Evolutionary conservation across 1,284 basidiomycete species (phyloP).

Genomic region (Trametes sp.): DNA sequence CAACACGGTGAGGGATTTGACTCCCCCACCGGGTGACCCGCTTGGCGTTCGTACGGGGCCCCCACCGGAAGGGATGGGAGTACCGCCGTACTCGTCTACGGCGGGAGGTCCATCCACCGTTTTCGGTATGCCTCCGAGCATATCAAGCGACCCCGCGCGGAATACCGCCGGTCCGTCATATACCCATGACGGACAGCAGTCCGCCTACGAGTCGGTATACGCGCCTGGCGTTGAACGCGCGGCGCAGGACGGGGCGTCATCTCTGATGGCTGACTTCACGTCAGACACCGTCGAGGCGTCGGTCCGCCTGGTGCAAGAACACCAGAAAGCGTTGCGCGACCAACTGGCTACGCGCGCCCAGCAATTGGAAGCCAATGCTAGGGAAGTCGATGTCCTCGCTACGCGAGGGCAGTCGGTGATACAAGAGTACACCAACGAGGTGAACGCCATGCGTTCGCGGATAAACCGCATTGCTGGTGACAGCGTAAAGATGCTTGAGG

Average conservation of each 20-base stretch:
- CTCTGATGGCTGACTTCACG: too few relatives aligned
- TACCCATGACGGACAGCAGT: too few relatives aligned
- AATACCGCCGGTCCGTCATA: too few relatives aligned
- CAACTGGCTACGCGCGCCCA: neutral
- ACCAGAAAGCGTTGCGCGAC: neutral
- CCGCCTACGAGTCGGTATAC: neutral
- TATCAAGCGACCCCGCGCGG: neutral
- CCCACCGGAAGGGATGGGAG: too few relatives aligned
- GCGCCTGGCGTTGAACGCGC: too few relatives aligned
- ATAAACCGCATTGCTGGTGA: neutral
- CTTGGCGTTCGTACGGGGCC: neutral
- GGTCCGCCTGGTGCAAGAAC: too few relatives aligned
- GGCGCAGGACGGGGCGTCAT: too few relatives aligned
- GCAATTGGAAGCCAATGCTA: neutral
- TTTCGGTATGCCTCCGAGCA: neutral
- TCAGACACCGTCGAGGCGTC: too few relatives aligned
- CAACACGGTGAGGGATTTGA: neutral
- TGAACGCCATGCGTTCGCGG: neutral
- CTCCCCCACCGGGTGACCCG: neutral
- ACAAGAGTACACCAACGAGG: neutral
- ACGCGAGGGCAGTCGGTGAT: neutral
- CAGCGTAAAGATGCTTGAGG: neutral
- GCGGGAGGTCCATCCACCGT: too few relatives aligned
- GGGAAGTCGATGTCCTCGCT: neutral
- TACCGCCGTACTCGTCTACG: too few relatives aligned